Percentiles rank a stretch among this genome's conserved stretches.
phyloP scores from a whole-genome alignment of 1,139 yeast genomes.

The Geotrichum armillariae region DNA sequence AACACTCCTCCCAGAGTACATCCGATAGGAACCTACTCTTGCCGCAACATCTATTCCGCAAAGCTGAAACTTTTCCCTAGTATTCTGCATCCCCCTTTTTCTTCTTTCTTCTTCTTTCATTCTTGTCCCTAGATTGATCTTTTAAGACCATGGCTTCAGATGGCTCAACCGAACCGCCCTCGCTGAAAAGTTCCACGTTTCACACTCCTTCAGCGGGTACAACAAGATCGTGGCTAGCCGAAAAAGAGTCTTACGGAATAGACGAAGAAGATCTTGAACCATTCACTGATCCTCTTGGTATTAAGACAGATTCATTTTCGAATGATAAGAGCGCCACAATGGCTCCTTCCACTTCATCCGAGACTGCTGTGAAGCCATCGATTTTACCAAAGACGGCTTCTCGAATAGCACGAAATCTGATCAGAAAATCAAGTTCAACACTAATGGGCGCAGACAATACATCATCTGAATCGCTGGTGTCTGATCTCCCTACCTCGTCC shows the following conservation, averaged over 20 bases:
- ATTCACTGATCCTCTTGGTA: slow-evolving; percentile 15
- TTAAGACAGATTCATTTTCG: neutral
- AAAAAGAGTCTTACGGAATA: slow-evolving; percentile 17
- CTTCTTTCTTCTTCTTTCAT: neutral
- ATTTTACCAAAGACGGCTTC: neutral
- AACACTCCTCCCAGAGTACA: no score
- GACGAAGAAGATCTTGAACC: slow-evolving; percentile 4
- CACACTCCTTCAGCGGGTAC: slow-evolving; percentile 16
- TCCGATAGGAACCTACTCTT: no score
- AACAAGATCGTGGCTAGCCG: slow-evolving; percentile 20
- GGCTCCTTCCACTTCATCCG: neutral
- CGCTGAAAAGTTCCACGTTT: slow-evolving; percentile 7
- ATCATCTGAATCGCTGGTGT: slow-evolving; percentile 11
- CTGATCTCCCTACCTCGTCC: neutral
- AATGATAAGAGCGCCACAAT: neutral
- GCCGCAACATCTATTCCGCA: neutral
- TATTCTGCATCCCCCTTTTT: neutral
- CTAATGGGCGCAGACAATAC: slow-evolving; percentile 1
- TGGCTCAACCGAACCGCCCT: neutral
- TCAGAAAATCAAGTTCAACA: neutral
- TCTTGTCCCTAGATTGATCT: no score
- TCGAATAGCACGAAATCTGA: slow-evolving; percentile 3
- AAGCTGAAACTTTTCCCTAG: neutral
- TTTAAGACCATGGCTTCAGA: neutral
- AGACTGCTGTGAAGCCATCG: neutral